Evolutionary conservation across 1,284 basidiomycete genomes (phyloP).

Genomic region (Malassezia sp.): DNA sequence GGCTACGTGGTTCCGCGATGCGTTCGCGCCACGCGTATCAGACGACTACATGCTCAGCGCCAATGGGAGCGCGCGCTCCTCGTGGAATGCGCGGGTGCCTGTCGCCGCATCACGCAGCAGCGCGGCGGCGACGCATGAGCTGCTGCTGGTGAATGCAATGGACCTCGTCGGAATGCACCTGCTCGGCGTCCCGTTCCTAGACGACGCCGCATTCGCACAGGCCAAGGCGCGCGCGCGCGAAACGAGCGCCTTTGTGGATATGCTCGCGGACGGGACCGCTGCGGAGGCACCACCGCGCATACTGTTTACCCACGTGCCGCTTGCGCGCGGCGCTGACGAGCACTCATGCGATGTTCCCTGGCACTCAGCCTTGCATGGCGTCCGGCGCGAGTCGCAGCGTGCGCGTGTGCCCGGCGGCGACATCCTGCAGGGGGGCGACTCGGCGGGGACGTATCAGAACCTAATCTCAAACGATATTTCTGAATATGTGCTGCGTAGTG

Average conservation of each 20-base stretch:
- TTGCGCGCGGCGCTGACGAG: slow-evolving; percentile 14
- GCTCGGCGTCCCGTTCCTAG: slow-evolving; percentile 17
- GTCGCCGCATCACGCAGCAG: slow-evolving; percentile 15
- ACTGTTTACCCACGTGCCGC: slow-evolving; percentile 31
- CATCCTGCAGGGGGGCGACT: slow-evolving; percentile 28
- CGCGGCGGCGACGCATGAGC: slow-evolving; percentile 23
- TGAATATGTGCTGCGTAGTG: slow-evolving; percentile 20
- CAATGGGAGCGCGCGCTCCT: slow-evolving; percentile 16
- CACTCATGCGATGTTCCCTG: slow-evolving; percentile 18
- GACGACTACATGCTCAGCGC: slow-evolving; percentile 15
- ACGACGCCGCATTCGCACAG: slow-evolving; percentile 15
- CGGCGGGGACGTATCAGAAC: slow-evolving; percentile 31
- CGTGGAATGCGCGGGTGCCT: slow-evolving; percentile 25
- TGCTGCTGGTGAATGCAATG: slow-evolving; percentile 27
- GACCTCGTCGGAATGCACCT: slow-evolving; percentile 34
- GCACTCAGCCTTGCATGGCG: slow-evolving; percentile 18
- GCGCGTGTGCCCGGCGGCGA: slow-evolving; percentile 3
- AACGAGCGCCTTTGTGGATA: slow-evolving; percentile 26
- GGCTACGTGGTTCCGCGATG: slow-evolving; percentile 15
- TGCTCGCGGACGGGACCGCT: not conserved
- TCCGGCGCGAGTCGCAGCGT: slow-evolving; percentile 21
- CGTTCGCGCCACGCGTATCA: slow-evolving; percentile 16
- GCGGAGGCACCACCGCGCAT: slow-evolving; percentile 18
- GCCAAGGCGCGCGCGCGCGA: slow-evolving; percentile 20
- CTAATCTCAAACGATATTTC: slow-evolving; percentile 21